Conservation (phyloP, 176 grass and related monocot genomes). For the Typha latifolia region DNA sequence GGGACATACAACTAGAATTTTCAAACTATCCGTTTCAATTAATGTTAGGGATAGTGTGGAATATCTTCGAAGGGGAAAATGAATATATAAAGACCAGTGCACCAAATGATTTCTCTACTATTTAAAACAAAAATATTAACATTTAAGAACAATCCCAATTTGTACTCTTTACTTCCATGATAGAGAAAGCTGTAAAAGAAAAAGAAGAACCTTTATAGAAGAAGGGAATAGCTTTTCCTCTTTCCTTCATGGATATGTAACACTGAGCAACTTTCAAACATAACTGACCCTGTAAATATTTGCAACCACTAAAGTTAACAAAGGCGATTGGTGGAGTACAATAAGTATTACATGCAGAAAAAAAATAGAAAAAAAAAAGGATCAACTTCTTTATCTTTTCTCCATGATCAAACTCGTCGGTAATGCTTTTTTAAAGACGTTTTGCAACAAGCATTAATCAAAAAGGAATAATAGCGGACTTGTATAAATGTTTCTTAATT, state of each 20-base stretch:
- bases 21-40: too few species aligned
- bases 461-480: too few species aligned
- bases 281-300: conserved; percentile 46
- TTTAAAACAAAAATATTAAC: neutral
- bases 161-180: neutral
- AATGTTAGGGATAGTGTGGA: too few species aligned
- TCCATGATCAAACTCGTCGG: neutral
- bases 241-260: conserved; percentile 55
- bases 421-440: too few species aligned
- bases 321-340: neutral
- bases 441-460: too few species aligned
- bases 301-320: conserved; percentile 4
- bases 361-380: neutral
- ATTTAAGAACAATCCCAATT: neutral
- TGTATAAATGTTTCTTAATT: too few species aligned
- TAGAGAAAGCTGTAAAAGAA: neutral
- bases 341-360: conserved; percentile 12
- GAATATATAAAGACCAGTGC: too few species aligned
- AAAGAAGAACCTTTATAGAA: conserved; percentile 65
- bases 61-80: too few species aligned
- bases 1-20: too few species aligned
- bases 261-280: conserved; percentile 73
- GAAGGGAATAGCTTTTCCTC: conserved; percentile 55
- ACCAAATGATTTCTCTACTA: too few species aligned
- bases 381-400: neutral